Evolutionary conservation across 441 rosid genomes (phyloP), one percentile per base, ranked within the genome.

Genomic region (Aleurites moluccanus): DNA sequence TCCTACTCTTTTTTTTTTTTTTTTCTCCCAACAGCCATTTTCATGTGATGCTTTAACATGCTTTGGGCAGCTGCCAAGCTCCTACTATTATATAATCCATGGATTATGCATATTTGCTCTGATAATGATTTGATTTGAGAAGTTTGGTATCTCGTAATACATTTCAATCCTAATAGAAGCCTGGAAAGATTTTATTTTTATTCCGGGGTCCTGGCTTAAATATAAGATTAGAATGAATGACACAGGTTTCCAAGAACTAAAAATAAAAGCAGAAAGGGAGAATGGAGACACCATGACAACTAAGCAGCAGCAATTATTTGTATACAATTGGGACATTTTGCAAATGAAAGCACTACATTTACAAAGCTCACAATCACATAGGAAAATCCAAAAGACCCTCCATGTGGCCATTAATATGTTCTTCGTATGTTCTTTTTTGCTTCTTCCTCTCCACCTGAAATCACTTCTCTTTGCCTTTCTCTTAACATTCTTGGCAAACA

Each of bases 371-470:
- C 33, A 69, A 57, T 73, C 73, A 30, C 53, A 52, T 33, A 72
- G 44, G 75, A 79, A 64, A 73, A 59, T 73, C 45, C 61, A 45
- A 40, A n/a, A n/a, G 21, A 30, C 40, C 38, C 42, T 73, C 44
- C 64, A 62, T 63, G 50, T 27, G 68, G 6, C 63, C 66, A 3
- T 70, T 21, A 25, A 44, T n/a, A n/a, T 62, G 44, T 60, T 27
- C 56, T 57, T 27, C 15, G 14, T 74, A 23, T 35, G 18, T 40
- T 62, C 57, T 11, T 53, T 69, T 47, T 6, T 47, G 45, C 69
- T 42, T 67, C 71, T 38, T 25, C 42, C 2, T 27, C 57, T 25
- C 27, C 64, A 2, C 15, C 59, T 21, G 10, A 4, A 25, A 33
- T 67, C 25, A n/a, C 33, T 64, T n/a, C 28, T 20, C 38, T 11